Percentiles rank a stretch among this genome's conserved stretches.
phyloP scores from a whole-genome alignment of 306 rosid species.

The Pyrus communis region DNA sequence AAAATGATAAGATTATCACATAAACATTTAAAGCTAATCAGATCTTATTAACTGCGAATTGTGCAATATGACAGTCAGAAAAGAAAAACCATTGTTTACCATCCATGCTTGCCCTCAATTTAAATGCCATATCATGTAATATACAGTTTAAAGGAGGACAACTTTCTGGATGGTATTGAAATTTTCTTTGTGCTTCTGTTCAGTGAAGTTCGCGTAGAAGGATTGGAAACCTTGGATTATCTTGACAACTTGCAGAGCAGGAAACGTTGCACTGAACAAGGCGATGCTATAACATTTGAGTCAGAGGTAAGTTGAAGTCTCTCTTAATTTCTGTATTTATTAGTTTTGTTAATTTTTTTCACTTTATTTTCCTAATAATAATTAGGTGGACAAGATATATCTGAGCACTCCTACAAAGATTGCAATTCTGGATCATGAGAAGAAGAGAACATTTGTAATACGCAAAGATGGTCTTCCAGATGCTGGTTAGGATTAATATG shows the following conservation, averaged over 20 bases:
- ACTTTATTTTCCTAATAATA: background rate
- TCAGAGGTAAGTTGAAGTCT: constrained; percentile 56
- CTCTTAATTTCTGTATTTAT: constrained; percentile 1
- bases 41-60: background rate
- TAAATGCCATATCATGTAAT: background rate
- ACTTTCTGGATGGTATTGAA: constrained; percentile 12
- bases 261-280: constrained; percentile 90
- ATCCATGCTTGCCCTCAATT: background rate
- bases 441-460: constrained; percentile 85
- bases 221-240: constrained; percentile 91
- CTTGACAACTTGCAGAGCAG: constrained; percentile 78
- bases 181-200: constrained; percentile 21
- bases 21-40: background rate
- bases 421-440: constrained; percentile 94
- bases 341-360: background rate
- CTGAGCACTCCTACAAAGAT: constrained; percentile 92
- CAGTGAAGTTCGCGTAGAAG: constrained; percentile 99
- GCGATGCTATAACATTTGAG: constrained; percentile 95
- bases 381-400: constrained; percentile 88
- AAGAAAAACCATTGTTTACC: no score
- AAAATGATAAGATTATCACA: background rate
- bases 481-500: constrained; percentile 66
- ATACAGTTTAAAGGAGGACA: background rate
- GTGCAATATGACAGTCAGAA: background rate
- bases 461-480: constrained; percentile 99